Base-by-base conservation (phyloP, 441 rosid genomes). In the Croton laevigatus region DNA sequence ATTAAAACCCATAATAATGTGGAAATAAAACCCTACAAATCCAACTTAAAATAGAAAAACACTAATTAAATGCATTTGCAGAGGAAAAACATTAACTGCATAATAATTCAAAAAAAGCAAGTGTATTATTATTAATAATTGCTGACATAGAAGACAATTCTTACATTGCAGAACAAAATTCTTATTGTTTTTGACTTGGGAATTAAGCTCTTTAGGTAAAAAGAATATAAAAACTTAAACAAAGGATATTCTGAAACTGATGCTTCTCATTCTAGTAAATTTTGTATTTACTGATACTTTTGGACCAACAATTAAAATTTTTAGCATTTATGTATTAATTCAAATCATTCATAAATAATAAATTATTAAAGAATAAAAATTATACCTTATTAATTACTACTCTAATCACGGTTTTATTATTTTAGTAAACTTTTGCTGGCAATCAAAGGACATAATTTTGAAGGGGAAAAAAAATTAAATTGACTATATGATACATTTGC, bases 31-130 rank as follows among this genome's bases (percentile, higher is more conserved):
- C 32, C 32, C 32, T 38, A 38, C 48, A 10, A n/a, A 61, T 14
- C 53, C 23, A 42, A 8, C 13, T 34, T 17, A 37, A 12, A 32
- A 70, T 6, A 60, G 49, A 59, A n/a, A 71, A 52, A 52, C 37
- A 8, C 49, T 12, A 36, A 8, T 37, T 12, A 19, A 55, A 27
- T 59, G 36, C 62, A 65, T 58, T 58, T 48, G 44, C 70, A 65
- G 44, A 27, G 32, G 55, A 65, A 57, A n/a, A 40, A 57, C 3
- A 46, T 65, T 14, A 71, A 63, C 45, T 71, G 42, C 54, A 55
- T 59, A 37, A 53, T 44, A 54, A 37, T 32, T 36, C 19, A 53
- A 63, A 19, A 57, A 44, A 54, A 4, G 8, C 13, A 8, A 7
- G 58, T 9, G 4, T 53, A 19, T 20, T 5, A n/a, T 42, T n/a